These are phyloP conservation scores for Scortechinia acanthostroma DNA, from an alignment of 2,329 filamentous ascomycete species.

Conservation along the genomic window DNA sequence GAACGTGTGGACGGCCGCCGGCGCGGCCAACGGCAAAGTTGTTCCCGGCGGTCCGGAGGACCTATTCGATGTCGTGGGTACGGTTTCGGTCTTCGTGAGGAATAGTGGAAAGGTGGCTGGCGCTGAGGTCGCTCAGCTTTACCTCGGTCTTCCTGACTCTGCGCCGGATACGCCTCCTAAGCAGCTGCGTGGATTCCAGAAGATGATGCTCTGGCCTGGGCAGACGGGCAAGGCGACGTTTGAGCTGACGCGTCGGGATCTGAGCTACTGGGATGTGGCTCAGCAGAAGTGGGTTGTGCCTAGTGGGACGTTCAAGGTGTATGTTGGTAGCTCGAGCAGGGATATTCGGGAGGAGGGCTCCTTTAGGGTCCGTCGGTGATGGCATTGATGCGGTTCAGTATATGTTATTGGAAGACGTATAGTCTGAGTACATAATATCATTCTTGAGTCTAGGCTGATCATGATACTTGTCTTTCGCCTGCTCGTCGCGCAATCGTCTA, in stretches of 20 bases:
- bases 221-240: slow-evolving; percentile 60
- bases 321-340: too few species aligned
- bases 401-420: too few species aligned
- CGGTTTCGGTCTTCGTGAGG: slow-evolving; percentile 57
- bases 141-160: slow-evolving; percentile 72
- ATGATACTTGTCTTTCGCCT: too few species aligned
- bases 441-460: too few species aligned
- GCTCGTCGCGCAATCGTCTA: too few species aligned
- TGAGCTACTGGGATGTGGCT: slow-evolving; percentile 78
- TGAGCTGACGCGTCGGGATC: slow-evolving; percentile 68
- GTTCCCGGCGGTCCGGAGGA: slow-evolving; percentile 55
- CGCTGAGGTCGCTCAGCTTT: slow-evolving; percentile 71
- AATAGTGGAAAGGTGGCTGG: slow-evolving; percentile 63
- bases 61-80: slow-evolving; percentile 66
- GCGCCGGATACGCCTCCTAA: slow-evolving; percentile 34
- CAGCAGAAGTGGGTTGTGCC: slow-evolving; percentile 83
- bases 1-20: slow-evolving; percentile 39
- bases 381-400: too few species aligned
- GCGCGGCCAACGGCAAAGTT: slow-evolving; percentile 43
- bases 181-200: slow-evolving; percentile 74
- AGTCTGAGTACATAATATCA: too few species aligned
- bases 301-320: too few species aligned
- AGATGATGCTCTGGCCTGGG: slow-evolving; percentile 67
- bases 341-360: too few species aligned
- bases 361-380: too few species aligned